Evolutionary conservation across 805 yeast species (phyloP), one percentile per base, ranked within the genome.

Genomic region (Candida broadrunensis): DNA sequence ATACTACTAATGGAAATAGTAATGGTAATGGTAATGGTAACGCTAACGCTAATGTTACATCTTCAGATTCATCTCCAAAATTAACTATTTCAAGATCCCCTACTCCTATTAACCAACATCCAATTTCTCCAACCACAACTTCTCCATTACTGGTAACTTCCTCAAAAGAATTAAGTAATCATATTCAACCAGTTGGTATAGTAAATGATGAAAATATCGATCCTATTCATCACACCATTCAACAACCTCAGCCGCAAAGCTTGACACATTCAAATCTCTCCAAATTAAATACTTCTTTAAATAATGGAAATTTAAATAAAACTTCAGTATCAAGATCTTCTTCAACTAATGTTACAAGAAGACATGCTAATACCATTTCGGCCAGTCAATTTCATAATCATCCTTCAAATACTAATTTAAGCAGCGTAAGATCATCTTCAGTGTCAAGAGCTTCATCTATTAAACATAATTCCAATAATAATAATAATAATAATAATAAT

Each of bases 381-480:
- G 20, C 25, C 14, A 29, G 13, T 29, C n/a, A 12, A 14, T 25
- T 29, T 13, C 35, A 21, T 21, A n/a, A n/a, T 16, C 17, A 43
- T 42, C 15, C 32, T 23, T 15, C 5, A 14, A 35, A 13, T 26
- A 16, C 32, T 29, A 32, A 4, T 5, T 14, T 11, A 8, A 5
- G 31, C 23, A 9, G 31, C 12, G 24, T 7, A 5, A 35, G 38
- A 15, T 15, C 17, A 5, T 16, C 9, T 13, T 39, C 50, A 9
- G 38, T 46, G 7, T 46, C 57, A 7, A 49, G 58, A 21, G 44
- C 57, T 12, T 41, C 56, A 12, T 52, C 57, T 6, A 33, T 35
- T 15, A 48, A 34, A 37, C 45, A 23, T 35, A 47, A 39, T 31
- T 45, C 43, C 19, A 38, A 6, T 29, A 7, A n/a, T 11, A 9